A percentile compares a stretch with the other conserved stretches of the same genome.
Evolutionary conservation across 2,329 filamentous ascomycete genomes (phyloP).

Genomic region (Pseudogymnoascus sp.): DNA sequence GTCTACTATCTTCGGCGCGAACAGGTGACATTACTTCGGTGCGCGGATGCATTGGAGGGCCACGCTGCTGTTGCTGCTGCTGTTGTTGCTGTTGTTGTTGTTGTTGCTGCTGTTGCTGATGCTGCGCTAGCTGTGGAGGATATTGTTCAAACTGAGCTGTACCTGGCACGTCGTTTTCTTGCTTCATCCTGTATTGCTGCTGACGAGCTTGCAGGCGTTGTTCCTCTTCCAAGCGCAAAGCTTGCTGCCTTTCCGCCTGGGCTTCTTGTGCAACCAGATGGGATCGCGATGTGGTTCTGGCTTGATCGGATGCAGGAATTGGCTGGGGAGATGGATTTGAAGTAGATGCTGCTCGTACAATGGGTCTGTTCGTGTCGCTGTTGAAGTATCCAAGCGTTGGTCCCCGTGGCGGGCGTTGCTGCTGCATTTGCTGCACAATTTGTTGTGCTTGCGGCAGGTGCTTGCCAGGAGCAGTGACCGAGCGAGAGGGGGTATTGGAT

Average conservation of each 20-base stretch:
- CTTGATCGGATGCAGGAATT: slow-evolving; percentile 14
- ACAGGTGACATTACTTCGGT: slow-evolving; percentile 16
- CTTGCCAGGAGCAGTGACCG: slow-evolving; percentile 22
- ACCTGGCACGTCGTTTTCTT: slow-evolving; percentile 27
- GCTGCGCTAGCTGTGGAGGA: slow-evolving; percentile 15
- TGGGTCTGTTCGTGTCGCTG: slow-evolving; percentile 12
- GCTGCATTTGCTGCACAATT: slow-evolving; percentile 14
- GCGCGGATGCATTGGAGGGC: slow-evolving; percentile 19
- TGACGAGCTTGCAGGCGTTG: slow-evolving; percentile 10
- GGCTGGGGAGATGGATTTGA: slow-evolving; percentile 14
- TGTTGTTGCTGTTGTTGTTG: slow-evolving; percentile 14
- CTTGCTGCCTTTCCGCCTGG: slow-evolving; percentile 24
- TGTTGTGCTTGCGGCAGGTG: slow-evolving; percentile 19
- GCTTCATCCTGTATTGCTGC: slow-evolving; percentile 30
- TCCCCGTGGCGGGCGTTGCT: slow-evolving; percentile 18
- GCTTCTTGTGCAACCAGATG: slow-evolving; percentile 25
- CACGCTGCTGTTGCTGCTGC: slow-evolving; percentile 17
- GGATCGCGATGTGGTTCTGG: slow-evolving; percentile 21
- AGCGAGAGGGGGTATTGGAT: slow-evolving; percentile 19
- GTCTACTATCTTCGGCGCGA: slow-evolving; percentile 18
- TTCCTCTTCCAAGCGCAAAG: slow-evolving; percentile 20
- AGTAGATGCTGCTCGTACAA: slow-evolving; percentile 5
- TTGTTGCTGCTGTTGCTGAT: slow-evolving; percentile 15
- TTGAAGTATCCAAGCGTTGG: slow-evolving; percentile 26
- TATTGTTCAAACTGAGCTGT: slow-evolving; percentile 30